Percentiles rank a stretch among this genome's conserved stretches.
Evolutionary conservation across 768 basidiomycete species (phyloP).

Genomic region (Atractiella rhizophila): DNA sequence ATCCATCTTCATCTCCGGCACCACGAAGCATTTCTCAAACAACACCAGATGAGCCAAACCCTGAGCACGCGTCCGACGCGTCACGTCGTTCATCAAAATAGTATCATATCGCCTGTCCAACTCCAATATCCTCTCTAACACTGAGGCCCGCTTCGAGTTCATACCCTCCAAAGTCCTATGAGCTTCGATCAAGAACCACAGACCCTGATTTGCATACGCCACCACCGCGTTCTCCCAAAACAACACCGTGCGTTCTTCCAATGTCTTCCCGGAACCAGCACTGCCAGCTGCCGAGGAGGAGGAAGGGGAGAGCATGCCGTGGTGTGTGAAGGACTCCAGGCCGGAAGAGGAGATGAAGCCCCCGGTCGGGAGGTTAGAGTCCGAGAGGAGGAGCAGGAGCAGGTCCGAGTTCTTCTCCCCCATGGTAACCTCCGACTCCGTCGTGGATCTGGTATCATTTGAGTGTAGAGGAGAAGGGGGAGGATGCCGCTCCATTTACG

Average conservation of each 20-base stretch:
- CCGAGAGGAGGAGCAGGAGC: conserved; percentile 2
- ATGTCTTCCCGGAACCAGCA: neutral
- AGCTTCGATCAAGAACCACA: conserved; percentile 54
- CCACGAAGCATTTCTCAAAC: conserved; percentile 53
- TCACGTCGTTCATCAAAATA: conserved; percentile 72
- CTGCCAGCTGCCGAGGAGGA: neutral
- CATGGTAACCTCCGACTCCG: no score
- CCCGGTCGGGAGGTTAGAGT: conserved; percentile 66
- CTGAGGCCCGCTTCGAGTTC: conserved; percentile 9
- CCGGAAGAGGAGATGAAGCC: conserved; percentile 88
- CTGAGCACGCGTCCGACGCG: conserved; percentile 62
- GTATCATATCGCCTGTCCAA: conserved; percentile 58
- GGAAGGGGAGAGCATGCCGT: conserved; percentile 35
- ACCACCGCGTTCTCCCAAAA: conserved; percentile 48
- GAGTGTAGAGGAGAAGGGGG: no score
- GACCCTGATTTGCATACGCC: conserved; percentile 50
- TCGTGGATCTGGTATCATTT: no score
- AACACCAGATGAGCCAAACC: conserved; percentile 77
- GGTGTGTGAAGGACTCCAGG: conserved; percentile 64
- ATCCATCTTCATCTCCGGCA: conserved; percentile 21
- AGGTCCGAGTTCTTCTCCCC: neutral
- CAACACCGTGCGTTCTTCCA: conserved; percentile 19
- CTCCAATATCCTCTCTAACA: conserved; percentile 27
- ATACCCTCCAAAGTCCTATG: conserved; percentile 25
- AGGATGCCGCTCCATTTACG: no score